Evolutionary conservation across 176 grass and related monocot species (phyloP), one percentile per base, ranked within the genome.

Genomic region (Poa annua): DNA sequence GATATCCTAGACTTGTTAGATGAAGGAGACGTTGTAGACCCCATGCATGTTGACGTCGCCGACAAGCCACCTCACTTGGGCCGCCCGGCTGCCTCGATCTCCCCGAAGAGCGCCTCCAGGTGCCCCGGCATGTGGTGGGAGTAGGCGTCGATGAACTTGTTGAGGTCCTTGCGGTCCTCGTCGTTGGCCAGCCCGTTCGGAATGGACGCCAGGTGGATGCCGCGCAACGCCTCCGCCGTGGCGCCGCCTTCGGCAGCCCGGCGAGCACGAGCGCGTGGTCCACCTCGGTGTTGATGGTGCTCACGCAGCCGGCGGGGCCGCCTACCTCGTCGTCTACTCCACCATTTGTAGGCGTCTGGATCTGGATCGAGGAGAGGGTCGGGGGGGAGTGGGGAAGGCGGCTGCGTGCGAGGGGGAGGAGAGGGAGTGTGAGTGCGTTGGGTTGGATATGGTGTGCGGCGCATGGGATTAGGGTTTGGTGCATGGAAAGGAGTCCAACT

Each of bases 201-300:
- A 64, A 97, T 83, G n/a, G 53, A 85, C 60, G 59, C 87, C 60
- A 92, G 74, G 11, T 84, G 84, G 25, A 97, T 92, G 60, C 88
- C 81, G 41, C 25, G 67, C 29, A 88, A 33, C 67, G 68, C 76
- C 75, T 21, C 32, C 42, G 44, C 69, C 1, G 48, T 21, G 12
- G 5, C 69, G 7, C 17, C 67, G 53, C 60, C 77, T 35, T 34
- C 73, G 65, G 75, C 76, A 71, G 84, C 44, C 80, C 83, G 2
- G 51, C 32, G 6, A 89, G 11, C 21, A 95, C 75, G n/a, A 85
- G 77, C 45, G 52, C 80, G 52, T 91, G 88, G 88, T 91, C 54
- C 38, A 96, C 87, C 48, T 92, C 85, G 21, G 93, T 95, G 88
- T 95, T 95, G 71, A 92, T n/a, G n/a, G n/a, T n/a, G n/a, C n/a